Evolutionary conservation across 495 filamentous ascomycete genomes (phyloP).

Genomic region (Thozetella sp.): DNA sequence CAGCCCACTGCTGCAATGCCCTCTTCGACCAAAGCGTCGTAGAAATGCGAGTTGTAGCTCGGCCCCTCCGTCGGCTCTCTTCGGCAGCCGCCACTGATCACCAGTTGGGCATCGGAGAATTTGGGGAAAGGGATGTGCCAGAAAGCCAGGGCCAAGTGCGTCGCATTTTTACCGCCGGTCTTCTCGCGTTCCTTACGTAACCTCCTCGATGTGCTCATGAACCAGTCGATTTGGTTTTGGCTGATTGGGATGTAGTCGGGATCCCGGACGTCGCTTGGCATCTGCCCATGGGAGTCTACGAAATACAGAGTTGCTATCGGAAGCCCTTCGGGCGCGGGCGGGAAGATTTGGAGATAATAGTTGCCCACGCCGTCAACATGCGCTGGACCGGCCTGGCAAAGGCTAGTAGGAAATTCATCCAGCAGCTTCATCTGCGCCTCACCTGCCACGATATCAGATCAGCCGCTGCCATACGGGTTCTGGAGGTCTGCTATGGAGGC

Average conservation of each 20-base stretch:
- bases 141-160: conserved; percentile 28
- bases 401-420: conserved; percentile 29
- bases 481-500: not conserved
- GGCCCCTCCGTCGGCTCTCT: conserved; percentile 34
- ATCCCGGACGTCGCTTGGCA: conserved; percentile 22
- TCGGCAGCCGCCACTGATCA: conserved; percentile 26
- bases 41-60: conserved; percentile 36
- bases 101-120: conserved; percentile 27
- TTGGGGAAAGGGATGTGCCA: conserved; percentile 33
- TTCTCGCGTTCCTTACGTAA: conserved; percentile 26
- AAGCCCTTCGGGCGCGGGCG: conserved; percentile 25
- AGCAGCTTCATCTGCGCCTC: conserved; percentile 29
- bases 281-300: conserved; percentile 37
- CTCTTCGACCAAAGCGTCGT: conserved; percentile 34
- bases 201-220: conserved; percentile 28
- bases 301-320: conserved; percentile 39
- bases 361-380: conserved; percentile 37
- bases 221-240: conserved; percentile 42
- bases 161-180: conserved; percentile 16
- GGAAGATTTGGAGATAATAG: conserved; percentile 35
- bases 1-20: conserved; percentile 31
- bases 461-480: not conserved
- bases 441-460: conserved; percentile 11
- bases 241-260: conserved; percentile 37
- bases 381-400: conserved; percentile 35